Conservation (phyloP, 2,329 filamentous ascomycete species). For the Aspergillus fumigatiaffinis region DNA sequence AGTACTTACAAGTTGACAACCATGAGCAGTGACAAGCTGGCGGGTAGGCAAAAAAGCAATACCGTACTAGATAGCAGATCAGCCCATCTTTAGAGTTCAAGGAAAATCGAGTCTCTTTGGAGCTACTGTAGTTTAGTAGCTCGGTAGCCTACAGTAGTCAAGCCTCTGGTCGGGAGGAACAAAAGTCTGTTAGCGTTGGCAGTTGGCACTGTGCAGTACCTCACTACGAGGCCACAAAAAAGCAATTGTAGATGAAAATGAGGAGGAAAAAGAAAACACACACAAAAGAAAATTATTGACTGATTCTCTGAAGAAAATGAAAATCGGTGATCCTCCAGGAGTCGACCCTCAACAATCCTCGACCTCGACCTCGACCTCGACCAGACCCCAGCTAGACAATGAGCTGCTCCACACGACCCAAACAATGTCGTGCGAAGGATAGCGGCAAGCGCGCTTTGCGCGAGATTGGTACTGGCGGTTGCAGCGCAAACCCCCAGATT, state of each 20-base stretch:
- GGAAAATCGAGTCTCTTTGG: neutral
- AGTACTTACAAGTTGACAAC: neutral
- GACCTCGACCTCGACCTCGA: too few species aligned
- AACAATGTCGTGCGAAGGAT: slow-evolving; percentile 1
- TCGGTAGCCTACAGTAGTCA: neutral
- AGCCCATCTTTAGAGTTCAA: neutral
- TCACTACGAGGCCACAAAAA: neutral
- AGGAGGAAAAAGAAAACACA: neutral
- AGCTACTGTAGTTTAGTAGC: neutral
- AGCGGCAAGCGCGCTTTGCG: slow-evolving; percentile 40
- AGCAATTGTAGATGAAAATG: neutral
- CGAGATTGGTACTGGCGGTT: slow-evolving; percentile 28
- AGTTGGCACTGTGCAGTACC: neutral
- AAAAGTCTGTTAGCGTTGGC: too few species aligned
- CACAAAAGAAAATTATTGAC: neutral
- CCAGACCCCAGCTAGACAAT: too few species aligned
- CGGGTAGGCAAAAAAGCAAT: neutral
- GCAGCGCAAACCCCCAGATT: slow-evolving; percentile 32
- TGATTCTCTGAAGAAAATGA: neutral
- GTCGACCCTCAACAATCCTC: too few species aligned
- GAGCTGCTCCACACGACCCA: neutral
- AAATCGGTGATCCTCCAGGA: neutral
- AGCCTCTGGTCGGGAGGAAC: neutral
- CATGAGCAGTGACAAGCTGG: neutral
- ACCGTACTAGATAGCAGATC: neutral